Evolutionary conservation across 2,329 filamentous ascomycete species (phyloP).

Genomic region (Pochonia chlamydosporia): DNA sequence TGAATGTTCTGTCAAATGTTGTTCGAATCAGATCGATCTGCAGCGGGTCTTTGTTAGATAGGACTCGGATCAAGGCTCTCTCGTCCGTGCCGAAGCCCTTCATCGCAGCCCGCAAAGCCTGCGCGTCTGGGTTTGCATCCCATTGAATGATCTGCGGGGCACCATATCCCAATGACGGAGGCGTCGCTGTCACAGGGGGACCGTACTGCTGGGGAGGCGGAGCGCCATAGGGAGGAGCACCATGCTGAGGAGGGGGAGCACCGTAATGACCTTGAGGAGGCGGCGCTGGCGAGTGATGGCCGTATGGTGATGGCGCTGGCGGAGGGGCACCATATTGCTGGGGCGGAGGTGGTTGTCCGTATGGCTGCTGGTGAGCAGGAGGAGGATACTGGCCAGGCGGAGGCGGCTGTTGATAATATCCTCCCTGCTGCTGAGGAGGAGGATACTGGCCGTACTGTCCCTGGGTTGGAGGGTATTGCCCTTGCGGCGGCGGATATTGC

Average conservation of each 20-base stretch:
- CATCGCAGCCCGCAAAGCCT: constrained; percentile 74
- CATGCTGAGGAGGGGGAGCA: constrained; percentile 29
- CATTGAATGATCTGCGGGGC: constrained; percentile 62
- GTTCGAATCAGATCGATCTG: constrained; percentile 65
- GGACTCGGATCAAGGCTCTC: constrained; percentile 61
- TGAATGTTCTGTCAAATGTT: constrained; percentile 59
- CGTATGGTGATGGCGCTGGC: constrained; percentile 16
- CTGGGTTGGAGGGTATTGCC: constrained; percentile 18
- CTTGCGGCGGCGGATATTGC: constrained; percentile 18
- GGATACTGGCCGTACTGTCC: constrained; percentile 29
- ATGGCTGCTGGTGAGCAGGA: constrained; percentile 16
- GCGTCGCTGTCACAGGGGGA: constrained; percentile 44
- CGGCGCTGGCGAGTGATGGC: constrained; percentile 12
- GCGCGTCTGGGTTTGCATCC: constrained; percentile 64
- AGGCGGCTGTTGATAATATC: constrained; percentile 22
- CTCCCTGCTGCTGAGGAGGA: constrained; percentile 23
- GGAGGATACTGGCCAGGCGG: constrained; percentile 11
- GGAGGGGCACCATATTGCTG: constrained; percentile 24
- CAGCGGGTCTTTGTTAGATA: constrained; percentile 70
- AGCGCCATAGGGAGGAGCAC: constrained; percentile 27
- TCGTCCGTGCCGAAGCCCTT: constrained; percentile 92
- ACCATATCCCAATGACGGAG: constrained; percentile 69
- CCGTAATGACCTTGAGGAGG: constrained; percentile 30
- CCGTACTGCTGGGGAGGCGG: constrained; percentile 32
- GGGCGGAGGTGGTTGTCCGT: constrained; percentile 13